Conservation (phyloP, 2,329 filamentous ascomycete species). For the Colletotrichum salicis region DNA sequence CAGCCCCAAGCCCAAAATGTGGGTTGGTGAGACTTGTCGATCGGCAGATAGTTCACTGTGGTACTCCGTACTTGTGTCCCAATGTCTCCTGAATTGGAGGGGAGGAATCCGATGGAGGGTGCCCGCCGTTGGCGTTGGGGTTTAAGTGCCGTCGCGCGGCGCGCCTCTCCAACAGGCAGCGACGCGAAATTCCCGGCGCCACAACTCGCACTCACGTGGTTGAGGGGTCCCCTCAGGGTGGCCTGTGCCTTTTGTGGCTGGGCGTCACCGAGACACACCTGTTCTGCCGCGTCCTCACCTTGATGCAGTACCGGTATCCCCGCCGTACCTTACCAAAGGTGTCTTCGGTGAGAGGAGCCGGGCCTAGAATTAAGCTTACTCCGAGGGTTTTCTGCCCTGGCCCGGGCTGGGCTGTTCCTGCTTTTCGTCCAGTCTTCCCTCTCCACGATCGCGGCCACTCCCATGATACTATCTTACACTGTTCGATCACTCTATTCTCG, state of each 20-base stretch:
- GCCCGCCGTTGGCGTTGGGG: neutral
- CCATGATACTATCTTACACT: neutral
- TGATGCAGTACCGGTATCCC: neutral
- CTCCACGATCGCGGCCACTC: neutral
- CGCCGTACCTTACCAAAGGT: neutral
- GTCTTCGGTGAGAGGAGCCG: neutral
- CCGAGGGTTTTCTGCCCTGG: neutral
- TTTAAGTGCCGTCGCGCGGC: constrained; percentile 24
- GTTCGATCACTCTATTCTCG: neutral
- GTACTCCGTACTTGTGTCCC: neutral
- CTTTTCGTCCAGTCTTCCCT: neutral
- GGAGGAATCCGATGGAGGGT: neutral
- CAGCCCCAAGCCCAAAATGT: neutral
- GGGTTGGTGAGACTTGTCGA: neutral
- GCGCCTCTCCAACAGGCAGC: constrained; percentile 13
- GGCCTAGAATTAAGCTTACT: constrained; percentile 1
- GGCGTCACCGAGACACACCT: neutral
- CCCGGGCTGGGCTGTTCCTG: neutral
- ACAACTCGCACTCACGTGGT: constrained; percentile 17
- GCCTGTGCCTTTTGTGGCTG: neutral
- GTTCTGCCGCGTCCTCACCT: neutral
- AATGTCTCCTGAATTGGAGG: neutral
- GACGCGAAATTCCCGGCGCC: constrained; percentile 15
- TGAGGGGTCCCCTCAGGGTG: neutral
- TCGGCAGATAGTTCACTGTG: neutral